These are phyloP conservation scores for Crucihimalaya himalaica DNA, from an alignment of 345 rosid genomes.

Conservation along the genomic window DNA sequence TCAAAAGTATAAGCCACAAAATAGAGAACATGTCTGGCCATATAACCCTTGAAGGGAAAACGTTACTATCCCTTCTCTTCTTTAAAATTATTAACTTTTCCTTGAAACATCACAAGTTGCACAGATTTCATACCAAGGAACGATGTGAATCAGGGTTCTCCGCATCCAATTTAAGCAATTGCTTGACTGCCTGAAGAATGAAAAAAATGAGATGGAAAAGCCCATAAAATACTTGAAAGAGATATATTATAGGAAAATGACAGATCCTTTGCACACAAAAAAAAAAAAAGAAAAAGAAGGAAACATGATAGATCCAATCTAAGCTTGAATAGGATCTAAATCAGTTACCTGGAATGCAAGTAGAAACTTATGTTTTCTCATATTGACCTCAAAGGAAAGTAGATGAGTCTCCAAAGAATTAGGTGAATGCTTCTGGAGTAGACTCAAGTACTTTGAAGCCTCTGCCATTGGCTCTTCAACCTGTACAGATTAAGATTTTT, in stretches of 20 bases:
- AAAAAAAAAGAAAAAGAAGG: no score
- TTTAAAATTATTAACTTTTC: constrained; percentile 1
- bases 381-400: constrained; percentile 93
- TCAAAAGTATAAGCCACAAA: constrained; percentile 19
- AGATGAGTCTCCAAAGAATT: constrained; percentile 86
- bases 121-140: constrained; percentile 65
- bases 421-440: constrained; percentile 89
- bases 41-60: background rate
- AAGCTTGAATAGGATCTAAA: constrained; percentile 1
- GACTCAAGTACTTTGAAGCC: constrained; percentile 89
- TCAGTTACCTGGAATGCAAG: constrained; percentile 85
- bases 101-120: constrained; percentile 16
- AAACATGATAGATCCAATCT: no score
- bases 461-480: constrained; percentile 87
- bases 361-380: constrained; percentile 87
- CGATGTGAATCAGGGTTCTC: constrained; percentile 90
- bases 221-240: constrained; percentile 7
- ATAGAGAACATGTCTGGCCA: constrained; percentile 4
- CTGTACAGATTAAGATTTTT: constrained; percentile 43
- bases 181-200: constrained; percentile 74
- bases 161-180: constrained; percentile 76
- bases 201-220: background rate
- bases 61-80: background rate
- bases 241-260: background rate
- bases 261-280: background rate